phyloP scores from a whole-genome alignment of 2,329 filamentous ascomycete species.

The Cryphonectria naterciae region DNA sequence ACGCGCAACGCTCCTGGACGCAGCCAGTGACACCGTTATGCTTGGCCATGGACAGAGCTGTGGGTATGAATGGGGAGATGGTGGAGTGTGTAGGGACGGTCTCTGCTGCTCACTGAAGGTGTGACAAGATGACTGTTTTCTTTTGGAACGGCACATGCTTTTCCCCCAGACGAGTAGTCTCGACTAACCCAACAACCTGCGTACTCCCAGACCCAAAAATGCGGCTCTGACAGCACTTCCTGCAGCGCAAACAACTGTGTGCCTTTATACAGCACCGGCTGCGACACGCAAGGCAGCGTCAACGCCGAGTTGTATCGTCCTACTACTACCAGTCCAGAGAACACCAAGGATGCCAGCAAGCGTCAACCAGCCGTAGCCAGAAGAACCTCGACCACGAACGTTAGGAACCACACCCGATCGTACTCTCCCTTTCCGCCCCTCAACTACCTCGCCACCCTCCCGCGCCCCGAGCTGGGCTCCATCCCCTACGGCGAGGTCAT shows the following conservation, averaged over 20 bases:
- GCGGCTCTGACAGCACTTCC: constrained; percentile 12
- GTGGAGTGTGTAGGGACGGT: not conserved
- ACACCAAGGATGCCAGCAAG: not conserved
- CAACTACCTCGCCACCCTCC: constrained; percentile 41
- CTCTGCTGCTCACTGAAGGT: constrained; percentile 17
- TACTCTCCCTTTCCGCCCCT: constrained; percentile 10
- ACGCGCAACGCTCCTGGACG: no score
- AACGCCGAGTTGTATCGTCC: constrained; percentile 2
- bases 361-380: not conserved
- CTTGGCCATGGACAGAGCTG: not conserved
- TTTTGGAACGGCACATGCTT: not conserved
- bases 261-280: constrained; percentile 22
- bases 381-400: not conserved
- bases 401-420: not conserved
- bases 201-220: not conserved
- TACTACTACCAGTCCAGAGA: not conserved
- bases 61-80: not conserved
- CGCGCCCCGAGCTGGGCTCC: constrained; percentile 56
- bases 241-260: constrained; percentile 16
- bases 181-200: not conserved
- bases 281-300: constrained; percentile 9
- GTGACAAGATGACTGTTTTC: not conserved
- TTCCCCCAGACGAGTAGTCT: not conserved
- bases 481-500: constrained; percentile 62
- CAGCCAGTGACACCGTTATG: not conserved